Base-by-base conservation (phyloP, 257 asterid species). In the Schizonepeta tenuifolia region DNA sequence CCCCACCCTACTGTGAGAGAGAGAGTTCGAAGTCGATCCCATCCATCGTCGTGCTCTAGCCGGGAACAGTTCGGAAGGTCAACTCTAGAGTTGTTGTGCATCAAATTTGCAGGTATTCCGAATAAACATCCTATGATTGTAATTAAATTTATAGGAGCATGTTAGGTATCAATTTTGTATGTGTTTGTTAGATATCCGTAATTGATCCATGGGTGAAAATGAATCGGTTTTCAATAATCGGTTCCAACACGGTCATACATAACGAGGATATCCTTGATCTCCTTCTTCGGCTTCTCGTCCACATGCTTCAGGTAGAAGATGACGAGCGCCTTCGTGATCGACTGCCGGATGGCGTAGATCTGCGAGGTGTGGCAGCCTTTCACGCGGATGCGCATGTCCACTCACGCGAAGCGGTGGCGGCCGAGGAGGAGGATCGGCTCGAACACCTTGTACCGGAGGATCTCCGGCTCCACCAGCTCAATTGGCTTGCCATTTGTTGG, bases 341-440 rank as follows among this genome's bases (percentile, higher is more conserved):
- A 86, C 79, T 90, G 95, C 5, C 95, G 95, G 35, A 90, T 88
- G 0, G 95, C 95, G 76, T 90, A 90, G 78, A 90, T 90, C 88
- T 86, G 96, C 6, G 96, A 87, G 9, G 94, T 86, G 80, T 89
- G 90, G 0, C 96, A 92, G 12, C 95, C 95, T 18, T 84, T 90
- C 3, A 90, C 95, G 43, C 96, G 90, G 82, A 90, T 84, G 60
- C 95, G 88, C 95, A 90, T 90, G 79, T 90, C 95, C 0, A 90
- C 95, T 9, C 88, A 89, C 61, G 87, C 87, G 68, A 90, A 90
- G 17, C 95, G 92, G 76, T 83, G 85, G 74, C 90, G 89, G 0
- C 94, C 94, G 28, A 89, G 83, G 13, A 89, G 89, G 12, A 87
- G 89, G 75, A 90, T 75, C 4, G 96, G 96, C 72, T 89, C 96